These are phyloP conservation scores for Verbascum thapsus DNA, from an alignment of 257 asterid species.

Conservation along the genomic window DNA sequence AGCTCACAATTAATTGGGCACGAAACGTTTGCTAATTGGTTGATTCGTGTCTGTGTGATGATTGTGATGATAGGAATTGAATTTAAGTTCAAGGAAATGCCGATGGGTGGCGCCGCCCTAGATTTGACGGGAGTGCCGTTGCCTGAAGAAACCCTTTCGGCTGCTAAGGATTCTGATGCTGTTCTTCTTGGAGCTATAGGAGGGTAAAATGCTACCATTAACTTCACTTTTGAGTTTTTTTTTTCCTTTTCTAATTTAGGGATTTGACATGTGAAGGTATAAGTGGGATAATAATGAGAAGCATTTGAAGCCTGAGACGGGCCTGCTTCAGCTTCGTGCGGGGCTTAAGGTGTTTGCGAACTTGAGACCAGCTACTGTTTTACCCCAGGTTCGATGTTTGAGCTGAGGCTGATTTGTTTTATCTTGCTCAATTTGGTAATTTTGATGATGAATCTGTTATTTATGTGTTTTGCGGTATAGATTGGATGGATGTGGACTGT, in stretches of 20 bases:
- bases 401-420: constrained; percentile 15
- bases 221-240: constrained; percentile 4
- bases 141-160: constrained; percentile 81
- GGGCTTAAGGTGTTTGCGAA: constrained; percentile 95
- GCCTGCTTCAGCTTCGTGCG: constrained; percentile 92
- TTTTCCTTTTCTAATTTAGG: neutral
- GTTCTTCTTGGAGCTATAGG: constrained; percentile 99
- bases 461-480: neutral
- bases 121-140: constrained; percentile 92
- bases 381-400: constrained; percentile 69
- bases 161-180: constrained; percentile 85
- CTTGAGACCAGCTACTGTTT: constrained; percentile 93
- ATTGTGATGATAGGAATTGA: constrained; percentile 56
- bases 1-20: too few relatives aligned
- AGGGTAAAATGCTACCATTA: constrained; percentile 54
- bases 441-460: neutral
- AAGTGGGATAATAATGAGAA: constrained; percentile 97
- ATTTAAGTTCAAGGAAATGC: constrained; percentile 86
- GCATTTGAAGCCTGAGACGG: constrained; percentile 96
- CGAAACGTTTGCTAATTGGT: too few relatives aligned
- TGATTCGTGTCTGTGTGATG: neutral
- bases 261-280: constrained; percentile 55
- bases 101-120: constrained; percentile 92
- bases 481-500: constrained; percentile 1
- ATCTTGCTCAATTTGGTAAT: constrained; percentile 21